Evolutionary conservation across 139 green algal species (phyloP).

Genomic region (Eudorina sp.): DNA sequence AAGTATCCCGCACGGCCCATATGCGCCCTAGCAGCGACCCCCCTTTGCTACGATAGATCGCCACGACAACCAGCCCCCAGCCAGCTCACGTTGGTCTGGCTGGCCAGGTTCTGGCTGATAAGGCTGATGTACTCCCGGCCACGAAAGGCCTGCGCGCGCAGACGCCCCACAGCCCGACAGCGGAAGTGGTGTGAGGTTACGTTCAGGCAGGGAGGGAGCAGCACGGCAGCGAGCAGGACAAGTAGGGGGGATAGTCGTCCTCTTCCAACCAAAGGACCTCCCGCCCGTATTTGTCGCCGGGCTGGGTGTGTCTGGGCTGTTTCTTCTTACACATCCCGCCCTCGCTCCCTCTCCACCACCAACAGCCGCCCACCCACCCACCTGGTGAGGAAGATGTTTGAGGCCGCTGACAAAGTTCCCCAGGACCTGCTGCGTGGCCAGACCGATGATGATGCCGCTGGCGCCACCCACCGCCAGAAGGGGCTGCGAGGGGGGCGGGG

Average conservation of each 20-base stretch:
- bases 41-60: too few relatives aligned
- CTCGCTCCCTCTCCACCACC: not conserved
- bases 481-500: conserved; percentile 28
- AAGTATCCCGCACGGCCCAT: too few relatives aligned
- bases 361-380: not conserved
- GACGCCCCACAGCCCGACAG: too few relatives aligned
- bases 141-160: conserved; percentile 39
- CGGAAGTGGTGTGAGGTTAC: too few relatives aligned
- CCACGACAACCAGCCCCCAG: not conserved
- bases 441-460: conserved; percentile 55
- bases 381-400: conserved; percentile 58
- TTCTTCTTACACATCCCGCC: too few relatives aligned
- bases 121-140: conserved; percentile 45
- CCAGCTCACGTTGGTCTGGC: conserved; percentile 4
- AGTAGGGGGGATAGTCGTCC: not conserved
- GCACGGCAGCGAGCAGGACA: too few relatives aligned
- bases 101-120: conserved; percentile 18
- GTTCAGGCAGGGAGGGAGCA: not conserved
- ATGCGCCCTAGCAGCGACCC: too few relatives aligned
- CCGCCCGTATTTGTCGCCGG: too few relatives aligned
- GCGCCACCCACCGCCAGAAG: conserved; percentile 56
- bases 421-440: conserved; percentile 61
- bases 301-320: too few relatives aligned
- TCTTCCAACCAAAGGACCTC: too few relatives aligned
- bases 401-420: conserved; percentile 53